Base-by-base conservation (phyloP, 2,329 filamentous ascomycete species). In the Sphaerulina musiva region DNA sequence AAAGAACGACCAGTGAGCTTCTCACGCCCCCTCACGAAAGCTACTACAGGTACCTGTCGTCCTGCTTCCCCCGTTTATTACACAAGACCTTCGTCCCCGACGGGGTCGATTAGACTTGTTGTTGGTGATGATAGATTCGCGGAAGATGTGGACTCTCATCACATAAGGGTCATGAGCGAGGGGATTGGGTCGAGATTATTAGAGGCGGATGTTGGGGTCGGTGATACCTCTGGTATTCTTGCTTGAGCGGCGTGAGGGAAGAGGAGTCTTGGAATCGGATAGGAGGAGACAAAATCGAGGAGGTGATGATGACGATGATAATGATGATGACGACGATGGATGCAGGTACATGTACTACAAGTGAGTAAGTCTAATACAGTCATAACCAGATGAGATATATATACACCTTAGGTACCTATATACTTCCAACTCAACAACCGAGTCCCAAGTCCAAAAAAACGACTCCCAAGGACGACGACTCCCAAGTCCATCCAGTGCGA, bases 91-190 rank as follows among this genome's bases (percentile, higher is more conserved):
- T 48, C 46, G 4, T 56, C 54, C 5, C 54, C 54, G 6, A 31
- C 49, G 1, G 49, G 54, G 12, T 56, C 54, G 12, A 53, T 56
- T 38, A 40, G 54, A 9, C 12, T 56, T n/a, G 49, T 56, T 2
- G 54, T 49, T 14, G 10, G 48, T 20, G 20, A 20, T 20, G 20
- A 20, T 20, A 29, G 14, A 20, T 26, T 45, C 48, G 41, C 44
- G 39, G 41, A 45, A 48, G 26, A 23, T 42, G 26, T 29, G 34
- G 48, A 53, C 26, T 3, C 20, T 8, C 29, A 45, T 8, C 29
- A 45, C 32, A 32, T 41, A 12, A 51, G 53, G 23, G 32, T 40
- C 6, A 41, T 34, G 14, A 43, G 43, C 23, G 44, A 56, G 20
- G 46, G 23, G 6, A 56, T 56, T 6, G 42, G 32, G 6, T 34